These are phyloP conservation scores for Botrytis hyacinthi DNA, from an alignment of 2,329 filamentous ascomycete genomes.

Conservation along the genomic window DNA sequence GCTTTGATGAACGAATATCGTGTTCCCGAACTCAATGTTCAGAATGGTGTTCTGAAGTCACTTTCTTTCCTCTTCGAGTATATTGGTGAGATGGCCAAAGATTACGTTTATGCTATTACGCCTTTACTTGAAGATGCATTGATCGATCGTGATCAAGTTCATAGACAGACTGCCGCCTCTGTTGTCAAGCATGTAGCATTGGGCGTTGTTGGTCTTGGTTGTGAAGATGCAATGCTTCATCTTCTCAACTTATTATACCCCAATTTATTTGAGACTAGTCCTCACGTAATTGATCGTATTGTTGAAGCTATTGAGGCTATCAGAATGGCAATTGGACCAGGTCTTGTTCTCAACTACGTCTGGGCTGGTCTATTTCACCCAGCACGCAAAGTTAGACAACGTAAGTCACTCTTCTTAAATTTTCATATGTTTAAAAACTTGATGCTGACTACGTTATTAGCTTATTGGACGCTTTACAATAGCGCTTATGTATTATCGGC, in stretches of 20 bases:
- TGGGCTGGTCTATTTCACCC: slow-evolving; percentile 98
- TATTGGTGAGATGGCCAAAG: slow-evolving; percentile 99
- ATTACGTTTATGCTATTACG: slow-evolving; percentile 98
- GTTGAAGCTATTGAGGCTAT: slow-evolving; percentile 97
- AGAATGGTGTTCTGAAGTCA: slow-evolving; percentile 97
- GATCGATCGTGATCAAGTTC: slow-evolving; percentile 96
- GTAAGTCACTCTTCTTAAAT: neutral
- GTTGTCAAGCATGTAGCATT: slow-evolving; percentile 98
- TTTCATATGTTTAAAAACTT: neutral
- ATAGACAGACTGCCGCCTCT: slow-evolving; percentile 91
- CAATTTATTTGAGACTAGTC: slow-evolving; percentile 95
- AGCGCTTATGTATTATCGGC: slow-evolving; percentile 93
- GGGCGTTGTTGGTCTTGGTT: slow-evolving; percentile 94
- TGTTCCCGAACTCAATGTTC: slow-evolving; percentile 96
- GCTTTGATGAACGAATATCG: slow-evolving; percentile 99
- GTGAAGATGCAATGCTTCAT: slow-evolving; percentile 98
- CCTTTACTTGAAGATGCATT: slow-evolving; percentile 94
- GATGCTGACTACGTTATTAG: neutral
- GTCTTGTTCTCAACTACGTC: slow-evolving; percentile 94
- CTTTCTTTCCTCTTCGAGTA: slow-evolving; percentile 98
- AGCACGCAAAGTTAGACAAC: slow-evolving; percentile 86
- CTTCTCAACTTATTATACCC: slow-evolving; percentile 94
- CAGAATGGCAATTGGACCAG: slow-evolving; percentile 87
- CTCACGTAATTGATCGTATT: slow-evolving; percentile 97
- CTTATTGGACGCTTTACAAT: slow-evolving; percentile 97